phyloP scores from a whole-genome alignment of 2,329 filamentous ascomycete genomes.

The Fusarium sublunatum region DNA sequence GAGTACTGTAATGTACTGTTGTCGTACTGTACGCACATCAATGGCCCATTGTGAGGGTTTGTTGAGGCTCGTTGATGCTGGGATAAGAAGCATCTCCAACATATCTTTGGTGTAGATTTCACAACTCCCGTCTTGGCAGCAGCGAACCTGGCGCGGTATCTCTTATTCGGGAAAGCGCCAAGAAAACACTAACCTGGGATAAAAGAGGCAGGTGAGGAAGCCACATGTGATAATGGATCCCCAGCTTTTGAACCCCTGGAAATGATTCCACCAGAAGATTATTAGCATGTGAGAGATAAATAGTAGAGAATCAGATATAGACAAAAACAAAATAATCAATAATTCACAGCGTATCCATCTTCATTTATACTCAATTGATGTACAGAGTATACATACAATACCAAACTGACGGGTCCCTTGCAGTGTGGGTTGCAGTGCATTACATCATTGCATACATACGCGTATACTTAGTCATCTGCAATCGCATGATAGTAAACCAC shows the following conservation, averaged over 20 bases:
- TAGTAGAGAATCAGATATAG: neutral
- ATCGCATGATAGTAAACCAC: neutral
- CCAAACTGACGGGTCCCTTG: neutral
- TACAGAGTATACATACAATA: neutral
- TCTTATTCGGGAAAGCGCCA: conserved; percentile 38
- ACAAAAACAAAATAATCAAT: neutral
- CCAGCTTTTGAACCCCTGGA: conserved; percentile 14
- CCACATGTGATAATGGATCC: conserved; percentile 41
- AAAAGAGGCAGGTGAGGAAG: conserved; percentile 7
- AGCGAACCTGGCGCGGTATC: conserved; percentile 4
- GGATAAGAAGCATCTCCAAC: neutral
- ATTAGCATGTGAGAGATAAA: conserved; percentile 6
- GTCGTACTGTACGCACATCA: neutral
- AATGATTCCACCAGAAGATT: conserved; percentile 1
- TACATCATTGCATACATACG: neutral
- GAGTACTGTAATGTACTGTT: neutral
- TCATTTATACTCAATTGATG: neutral
- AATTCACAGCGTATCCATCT: no score
- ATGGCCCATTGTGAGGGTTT: neutral
- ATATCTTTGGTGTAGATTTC: conserved; percentile 11
- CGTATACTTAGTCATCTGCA: neutral
- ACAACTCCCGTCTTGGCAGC: conserved; percentile 21
- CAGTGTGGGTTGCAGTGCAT: neutral
- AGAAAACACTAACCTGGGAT: conserved; percentile 6
- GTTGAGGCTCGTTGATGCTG: conserved; percentile 7